Percentiles rank a stretch among this genome's conserved stretches.
Conservation (phyloP, 371 early-diverging fungal genomes). For the Dichotomocladium elegans region DNA sequence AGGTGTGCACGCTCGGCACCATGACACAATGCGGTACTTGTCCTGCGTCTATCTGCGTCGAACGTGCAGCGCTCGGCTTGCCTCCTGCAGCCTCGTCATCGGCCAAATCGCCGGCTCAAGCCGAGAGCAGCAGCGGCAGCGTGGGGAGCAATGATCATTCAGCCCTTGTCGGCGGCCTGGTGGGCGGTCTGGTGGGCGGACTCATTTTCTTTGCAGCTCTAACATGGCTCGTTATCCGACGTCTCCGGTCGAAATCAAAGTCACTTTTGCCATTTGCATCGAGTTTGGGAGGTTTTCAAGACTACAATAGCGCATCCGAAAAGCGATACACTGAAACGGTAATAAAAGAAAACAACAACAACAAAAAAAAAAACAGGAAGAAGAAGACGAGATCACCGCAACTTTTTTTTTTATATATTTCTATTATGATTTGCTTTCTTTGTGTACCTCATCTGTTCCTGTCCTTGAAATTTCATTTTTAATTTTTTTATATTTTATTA, state of each 20-base stretch:
- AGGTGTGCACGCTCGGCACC: constrained; percentile 30
- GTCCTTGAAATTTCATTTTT: too few species aligned
- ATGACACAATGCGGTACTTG: constrained; percentile 41
- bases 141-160: constrained; percentile 8
- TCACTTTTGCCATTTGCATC: constrained; percentile 15
- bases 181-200: constrained; percentile 41
- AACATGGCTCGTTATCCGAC: constrained; percentile 12
- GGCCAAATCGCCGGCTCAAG: background rate
- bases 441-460: too few species aligned
- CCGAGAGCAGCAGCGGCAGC: background rate
- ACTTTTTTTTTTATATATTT: too few species aligned
- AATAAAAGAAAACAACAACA: too few species aligned
- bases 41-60: constrained; percentile 34
- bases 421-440: too few species aligned
- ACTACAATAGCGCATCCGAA: background rate
- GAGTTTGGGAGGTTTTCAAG: background rate
- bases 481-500: too few species aligned
- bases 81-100: constrained; percentile 1
- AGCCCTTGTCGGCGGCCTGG: constrained; percentile 25
- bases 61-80: constrained; percentile 18
- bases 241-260: constrained; percentile 11
- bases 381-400: too few species aligned
- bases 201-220: constrained; percentile 19
- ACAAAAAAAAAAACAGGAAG: background rate
- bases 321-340: background rate